A percentile compares a stretch with the other conserved stretches of the same genome.
phyloP scores from a whole-genome alignment of 2,329 filamentous ascomycete species.

The Nemania sp. region DNA sequence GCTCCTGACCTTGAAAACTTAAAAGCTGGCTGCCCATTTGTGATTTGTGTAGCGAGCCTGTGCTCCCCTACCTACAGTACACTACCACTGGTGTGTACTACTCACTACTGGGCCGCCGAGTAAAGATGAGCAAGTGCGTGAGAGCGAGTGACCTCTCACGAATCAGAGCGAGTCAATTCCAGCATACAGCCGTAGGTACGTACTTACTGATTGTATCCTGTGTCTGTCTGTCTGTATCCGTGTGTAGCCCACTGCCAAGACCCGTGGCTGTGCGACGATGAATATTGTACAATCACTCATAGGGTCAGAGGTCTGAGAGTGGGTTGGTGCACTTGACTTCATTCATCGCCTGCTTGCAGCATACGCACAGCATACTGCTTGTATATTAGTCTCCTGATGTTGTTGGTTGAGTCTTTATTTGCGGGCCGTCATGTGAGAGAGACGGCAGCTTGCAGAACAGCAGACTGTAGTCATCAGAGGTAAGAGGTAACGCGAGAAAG shows the following conservation, averaged over 20 bases:
- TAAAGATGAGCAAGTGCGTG: too few relatives aligned
- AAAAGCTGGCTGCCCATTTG: slow-evolving; percentile 15
- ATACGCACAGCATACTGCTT: slow-evolving; percentile 15
- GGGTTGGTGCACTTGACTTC: neutral
- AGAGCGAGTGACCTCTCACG: slow-evolving; percentile 32
- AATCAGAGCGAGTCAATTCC: slow-evolving; percentile 18
- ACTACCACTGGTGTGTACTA: neutral
- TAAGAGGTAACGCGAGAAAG: too few relatives aligned
- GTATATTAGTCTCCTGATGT: slow-evolving; percentile 10
- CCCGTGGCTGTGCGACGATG: slow-evolving; percentile 26
- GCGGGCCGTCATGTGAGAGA: slow-evolving; percentile 19
- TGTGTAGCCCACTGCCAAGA: slow-evolving; percentile 19
- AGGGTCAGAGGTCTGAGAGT: neutral
- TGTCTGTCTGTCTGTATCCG: too few relatives aligned
- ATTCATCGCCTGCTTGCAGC: slow-evolving; percentile 16
- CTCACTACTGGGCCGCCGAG: too few relatives aligned
- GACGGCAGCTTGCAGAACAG: slow-evolving; percentile 20
- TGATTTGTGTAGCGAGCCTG: slow-evolving; percentile 31
- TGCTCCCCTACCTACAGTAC: too few relatives aligned
- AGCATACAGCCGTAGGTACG: slow-evolving; percentile 20
- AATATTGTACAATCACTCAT: slow-evolving; percentile 19
- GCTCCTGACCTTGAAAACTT: slow-evolving; percentile 19
- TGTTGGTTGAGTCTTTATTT: slow-evolving; percentile 4
- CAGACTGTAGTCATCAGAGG: neutral
- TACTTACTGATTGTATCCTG: neutral